Conservation (phyloP, 306 rosid species). For the Quercus alba region DNA sequence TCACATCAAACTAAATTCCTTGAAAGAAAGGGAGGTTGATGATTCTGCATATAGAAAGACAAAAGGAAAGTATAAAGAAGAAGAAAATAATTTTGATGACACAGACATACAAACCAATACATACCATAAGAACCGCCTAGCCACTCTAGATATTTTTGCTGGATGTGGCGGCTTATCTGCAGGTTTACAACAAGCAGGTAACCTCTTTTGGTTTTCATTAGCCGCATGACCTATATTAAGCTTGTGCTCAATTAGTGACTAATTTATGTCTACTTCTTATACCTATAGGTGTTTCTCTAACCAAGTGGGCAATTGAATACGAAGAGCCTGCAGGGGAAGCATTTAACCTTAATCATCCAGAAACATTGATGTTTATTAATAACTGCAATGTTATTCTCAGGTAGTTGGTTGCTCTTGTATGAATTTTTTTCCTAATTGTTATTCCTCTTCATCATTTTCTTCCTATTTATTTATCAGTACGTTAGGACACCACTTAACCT, state of each 20-base stretch:
- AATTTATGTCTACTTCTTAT: slow-evolving; percentile 8
- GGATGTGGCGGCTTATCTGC: slow-evolving; percentile 96
- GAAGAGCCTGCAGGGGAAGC: slow-evolving; percentile 98
- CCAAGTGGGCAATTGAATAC: slow-evolving; percentile 98
- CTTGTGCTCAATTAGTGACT: no score
- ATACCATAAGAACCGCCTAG: slow-evolving; percentile 42
- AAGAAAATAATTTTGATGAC: slow-evolving; percentile 44
- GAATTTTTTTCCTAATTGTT: background rate
- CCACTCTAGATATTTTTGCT: slow-evolving; percentile 91
- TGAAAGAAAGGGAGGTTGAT: slow-evolving; percentile 34
- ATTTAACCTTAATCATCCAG: slow-evolving; percentile 75
- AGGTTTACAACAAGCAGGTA: slow-evolving; percentile 79
- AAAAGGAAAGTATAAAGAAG: slow-evolving; percentile 88
- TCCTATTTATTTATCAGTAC: no score
- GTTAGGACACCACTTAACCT: no score
- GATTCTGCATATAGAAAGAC: slow-evolving; percentile 72
- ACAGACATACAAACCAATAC: slow-evolving; percentile 30
- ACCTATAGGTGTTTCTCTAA: slow-evolving; percentile 57
- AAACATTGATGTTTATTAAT: slow-evolving; percentile 67
- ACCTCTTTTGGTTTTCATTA: background rate
- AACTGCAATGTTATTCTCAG: slow-evolving; percentile 93
- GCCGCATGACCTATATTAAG: no score
- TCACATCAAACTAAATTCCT: slow-evolving; percentile 55
- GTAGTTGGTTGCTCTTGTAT: slow-evolving; percentile 26
- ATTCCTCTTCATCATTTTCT: no score